phyloP scores from a whole-genome alignment of 768 basidiomycete genomes.

The Agrocybe chaxingu region DNA sequence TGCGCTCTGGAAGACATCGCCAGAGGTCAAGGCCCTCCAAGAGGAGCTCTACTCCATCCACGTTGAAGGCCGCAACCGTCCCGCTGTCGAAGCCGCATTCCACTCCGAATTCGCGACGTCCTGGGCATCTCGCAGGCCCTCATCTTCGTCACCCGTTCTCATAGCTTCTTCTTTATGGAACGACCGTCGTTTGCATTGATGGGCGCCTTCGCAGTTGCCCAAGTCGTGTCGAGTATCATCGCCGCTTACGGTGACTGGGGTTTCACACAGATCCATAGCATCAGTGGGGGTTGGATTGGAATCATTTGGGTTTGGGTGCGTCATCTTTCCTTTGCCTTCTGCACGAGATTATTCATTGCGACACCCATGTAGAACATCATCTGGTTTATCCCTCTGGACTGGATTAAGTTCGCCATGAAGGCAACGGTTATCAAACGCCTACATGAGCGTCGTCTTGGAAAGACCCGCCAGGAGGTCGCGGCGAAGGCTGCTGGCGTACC shows the following conservation, averaged over 20 bases:
- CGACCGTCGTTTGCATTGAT: constrained; percentile 92
- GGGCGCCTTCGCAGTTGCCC: constrained; percentile 87
- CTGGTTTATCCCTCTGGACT: constrained; percentile 95
- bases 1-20: constrained; percentile 50
- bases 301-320: constrained; percentile 95
- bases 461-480: constrained; percentile 25
- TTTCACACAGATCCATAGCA: constrained; percentile 77
- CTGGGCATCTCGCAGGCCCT: constrained; percentile 91
- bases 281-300: constrained; percentile 96
- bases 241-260: constrained; percentile 93
- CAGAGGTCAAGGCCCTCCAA: constrained; percentile 34
- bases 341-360: not conserved
- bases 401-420: constrained; percentile 97
- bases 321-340: constrained; percentile 8
- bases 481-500: constrained; percentile 40
- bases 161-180: constrained; percentile 96
- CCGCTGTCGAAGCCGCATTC: constrained; percentile 32
- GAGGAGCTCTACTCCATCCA: constrained; percentile 46
- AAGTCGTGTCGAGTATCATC: constrained; percentile 94
- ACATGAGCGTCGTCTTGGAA: constrained; percentile 60
- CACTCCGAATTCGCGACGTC: constrained; percentile 49
- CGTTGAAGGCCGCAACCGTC: constrained; percentile 40
- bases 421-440: constrained; percentile 84
- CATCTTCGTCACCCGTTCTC: constrained; percentile 94
- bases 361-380: constrained; percentile 68